A percentile compares a stretch with the other conserved stretches of the same genome.
Evolutionary conservation across 1,139 yeast species (phyloP).

Genomic region (Lodderomyces orthopsilosis): DNA sequence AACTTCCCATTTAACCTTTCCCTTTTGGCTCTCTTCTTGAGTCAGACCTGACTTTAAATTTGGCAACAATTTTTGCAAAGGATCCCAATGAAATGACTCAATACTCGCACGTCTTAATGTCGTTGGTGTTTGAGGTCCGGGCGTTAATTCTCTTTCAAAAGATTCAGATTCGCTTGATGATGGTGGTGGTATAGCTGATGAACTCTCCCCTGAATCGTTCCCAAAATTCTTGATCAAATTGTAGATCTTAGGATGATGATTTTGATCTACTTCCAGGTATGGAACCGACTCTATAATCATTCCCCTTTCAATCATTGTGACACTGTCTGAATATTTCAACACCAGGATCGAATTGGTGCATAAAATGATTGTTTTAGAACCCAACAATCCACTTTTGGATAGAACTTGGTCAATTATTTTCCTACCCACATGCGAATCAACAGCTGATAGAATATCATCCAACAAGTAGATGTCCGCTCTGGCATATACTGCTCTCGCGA

Average conservation of each 20-base stretch:
- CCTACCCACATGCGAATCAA: conserved; percentile 91
- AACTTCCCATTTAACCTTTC: conserved; percentile 28
- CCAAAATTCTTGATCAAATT: conserved; percentile 26
- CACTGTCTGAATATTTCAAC: conserved; percentile 25
- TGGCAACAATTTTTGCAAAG: conserved; percentile 24
- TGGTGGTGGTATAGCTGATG: background rate
- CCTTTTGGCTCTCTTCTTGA: conserved; percentile 25
- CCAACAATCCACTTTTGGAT: conserved; percentile 23
- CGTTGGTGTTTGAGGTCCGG: background rate
- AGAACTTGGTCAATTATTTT: conserved; percentile 49
- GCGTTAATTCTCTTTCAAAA: background rate
- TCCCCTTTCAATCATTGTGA: conserved; percentile 26
- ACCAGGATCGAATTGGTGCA: conserved; percentile 34
- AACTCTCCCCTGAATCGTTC: background rate
- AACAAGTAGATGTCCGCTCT: conserved; percentile 88
- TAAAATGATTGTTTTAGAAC: conserved; percentile 28
- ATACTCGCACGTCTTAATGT: conserved; percentile 24
- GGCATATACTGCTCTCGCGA: conserved; percentile 94
- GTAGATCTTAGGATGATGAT: conserved; percentile 24
- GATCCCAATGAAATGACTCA: conserved; percentile 34
- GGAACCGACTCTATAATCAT: conserved; percentile 27
- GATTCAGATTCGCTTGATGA: background rate
- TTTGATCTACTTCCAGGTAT: conserved; percentile 16
- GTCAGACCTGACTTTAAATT: conserved; percentile 22
- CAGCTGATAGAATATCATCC: conserved; percentile 83